Evolutionary conservation across 768 basidiomycete genomes (phyloP).

Genomic region (Zangia roseola): DNA sequence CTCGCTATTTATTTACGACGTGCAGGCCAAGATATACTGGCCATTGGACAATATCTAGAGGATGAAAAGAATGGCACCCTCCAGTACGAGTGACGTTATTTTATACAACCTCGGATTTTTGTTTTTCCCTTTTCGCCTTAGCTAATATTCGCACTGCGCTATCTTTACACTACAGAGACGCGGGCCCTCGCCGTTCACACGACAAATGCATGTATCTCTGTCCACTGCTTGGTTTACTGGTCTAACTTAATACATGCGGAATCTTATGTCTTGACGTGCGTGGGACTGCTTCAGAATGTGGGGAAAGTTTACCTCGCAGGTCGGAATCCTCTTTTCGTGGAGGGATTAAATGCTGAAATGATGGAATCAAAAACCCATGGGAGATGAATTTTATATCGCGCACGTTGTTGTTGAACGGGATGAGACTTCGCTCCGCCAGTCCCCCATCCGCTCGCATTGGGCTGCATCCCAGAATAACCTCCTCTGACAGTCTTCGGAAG

Average conservation of each 20-base stretch:
- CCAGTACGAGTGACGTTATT: conserved; percentile 32
- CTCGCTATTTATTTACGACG: conserved; percentile 72
- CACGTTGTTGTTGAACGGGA: conserved; percentile 27
- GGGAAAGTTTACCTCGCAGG: conserved; percentile 34
- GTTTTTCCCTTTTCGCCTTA: conserved; percentile 6
- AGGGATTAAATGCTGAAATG: conserved; percentile 43
- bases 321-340: conserved; percentile 46
- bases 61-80: conserved; percentile 77
- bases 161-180: conserved; percentile 8
- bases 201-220: conserved; percentile 25
- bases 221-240: conserved; percentile 9
- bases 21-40: conserved; percentile 76
- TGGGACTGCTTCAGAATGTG: neutral
- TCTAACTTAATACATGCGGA: conserved; percentile 17
- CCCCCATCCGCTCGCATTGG: conserved; percentile 38
- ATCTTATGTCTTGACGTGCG: neutral
- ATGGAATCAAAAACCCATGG: neutral
- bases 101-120: neutral
- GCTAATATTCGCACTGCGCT: conserved; percentile 14
- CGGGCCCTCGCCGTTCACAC: conserved; percentile 5
- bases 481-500: conserved; percentile 28
- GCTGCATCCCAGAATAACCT: conserved; percentile 17
- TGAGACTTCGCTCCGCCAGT: conserved; percentile 24
- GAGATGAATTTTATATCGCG: conserved; percentile 4
- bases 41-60: conserved; percentile 84